Evolutionary conservation across 805 yeast genomes (phyloP).

Genomic region (Sugiyamaella floridensis): DNA sequence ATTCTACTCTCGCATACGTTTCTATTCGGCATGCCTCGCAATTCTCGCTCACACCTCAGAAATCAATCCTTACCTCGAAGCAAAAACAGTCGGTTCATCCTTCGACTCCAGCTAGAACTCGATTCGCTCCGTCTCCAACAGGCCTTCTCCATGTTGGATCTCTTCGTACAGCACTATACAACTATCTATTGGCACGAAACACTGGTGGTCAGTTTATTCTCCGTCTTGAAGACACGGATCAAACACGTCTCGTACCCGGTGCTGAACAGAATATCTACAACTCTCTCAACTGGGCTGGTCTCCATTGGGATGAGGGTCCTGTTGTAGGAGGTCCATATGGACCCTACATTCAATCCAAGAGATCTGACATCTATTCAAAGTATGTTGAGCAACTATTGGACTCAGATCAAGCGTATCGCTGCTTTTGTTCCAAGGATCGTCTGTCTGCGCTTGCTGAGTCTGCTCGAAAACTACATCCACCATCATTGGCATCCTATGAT

Average conservation of each 20-base stretch:
- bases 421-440: conserved; percentile 80
- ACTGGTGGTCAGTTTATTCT: conserved; percentile 77
- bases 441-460: conserved; percentile 59
- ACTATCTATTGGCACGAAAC: conserved; percentile 69
- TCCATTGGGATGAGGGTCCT: conserved; percentile 81
- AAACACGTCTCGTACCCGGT: conserved; percentile 62
- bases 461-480: conserved; percentile 72
- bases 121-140: conserved; percentile 98
- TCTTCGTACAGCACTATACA: conserved; percentile 84
- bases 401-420: conserved; percentile 71
- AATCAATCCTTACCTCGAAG: neutral
- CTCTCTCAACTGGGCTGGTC: conserved; percentile 68
- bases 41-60: neutral
- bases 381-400: conserved; percentile 53
- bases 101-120: conserved; percentile 58
- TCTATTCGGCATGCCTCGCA: neutral
- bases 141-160: conserved; percentile 94
- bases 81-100: conserved; percentile 3
- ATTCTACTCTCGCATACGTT: too few species aligned
- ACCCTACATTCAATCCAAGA: conserved; percentile 81
- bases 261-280: conserved; percentile 80
- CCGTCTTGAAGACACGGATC: conserved; percentile 92
- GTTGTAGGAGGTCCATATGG: conserved; percentile 51
- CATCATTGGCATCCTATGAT: conserved; percentile 88
- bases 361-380: conserved; percentile 57